phyloP scores from a whole-genome alignment of 78 protist genomes.

The Cavenderia fasciculata region DNA sequence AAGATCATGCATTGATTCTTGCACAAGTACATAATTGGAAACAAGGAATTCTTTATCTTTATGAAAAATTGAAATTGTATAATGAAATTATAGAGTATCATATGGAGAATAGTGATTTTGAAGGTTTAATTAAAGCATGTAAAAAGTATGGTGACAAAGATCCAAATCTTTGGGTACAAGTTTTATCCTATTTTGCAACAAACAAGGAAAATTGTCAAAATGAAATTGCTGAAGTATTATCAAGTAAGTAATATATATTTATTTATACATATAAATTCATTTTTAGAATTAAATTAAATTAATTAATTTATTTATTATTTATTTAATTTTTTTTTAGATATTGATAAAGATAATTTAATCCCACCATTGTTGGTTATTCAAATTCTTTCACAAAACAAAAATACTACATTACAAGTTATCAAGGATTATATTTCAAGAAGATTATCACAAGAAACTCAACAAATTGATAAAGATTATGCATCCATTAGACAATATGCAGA shows the following conservation, averaged over 20 bases:
- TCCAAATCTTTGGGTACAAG: slow-evolving; percentile 94
- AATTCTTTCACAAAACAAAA: slow-evolving; percentile 75
- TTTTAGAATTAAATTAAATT: neutral
- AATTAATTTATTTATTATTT: slow-evolving; percentile 3
- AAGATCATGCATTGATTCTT: slow-evolving; percentile 93
- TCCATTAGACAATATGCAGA: slow-evolving; percentile 71
- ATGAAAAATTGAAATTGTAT: slow-evolving; percentile 81
- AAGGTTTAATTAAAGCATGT: slow-evolving; percentile 81
- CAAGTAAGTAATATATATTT: slow-evolving; percentile 22
- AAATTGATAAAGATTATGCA: slow-evolving; percentile 72
- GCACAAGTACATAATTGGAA: slow-evolving; percentile 81
- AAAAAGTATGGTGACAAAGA: slow-evolving; percentile 81
- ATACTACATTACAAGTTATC: slow-evolving; percentile 69
- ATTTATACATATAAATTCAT: neutral
- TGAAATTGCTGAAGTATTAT: slow-evolving; percentile 67
- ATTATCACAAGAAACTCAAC: slow-evolving; percentile 71
- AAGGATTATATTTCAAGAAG: slow-evolving; percentile 85
- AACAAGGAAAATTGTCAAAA: slow-evolving; percentile 65
- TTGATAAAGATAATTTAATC: slow-evolving; percentile 85
- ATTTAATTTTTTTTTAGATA: neutral
- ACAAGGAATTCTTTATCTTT: slow-evolving; percentile 87
- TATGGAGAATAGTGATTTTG: slow-evolving; percentile 86
- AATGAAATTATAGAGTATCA: slow-evolving; percentile 88
- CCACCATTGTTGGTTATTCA: slow-evolving; percentile 96
- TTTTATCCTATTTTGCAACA: slow-evolving; percentile 87